Evolutionary conservation across 2,329 filamentous ascomycete species (phyloP), one percentile per base, ranked within the genome.

Genomic region (Daldinia eschscholtzii): DNA sequence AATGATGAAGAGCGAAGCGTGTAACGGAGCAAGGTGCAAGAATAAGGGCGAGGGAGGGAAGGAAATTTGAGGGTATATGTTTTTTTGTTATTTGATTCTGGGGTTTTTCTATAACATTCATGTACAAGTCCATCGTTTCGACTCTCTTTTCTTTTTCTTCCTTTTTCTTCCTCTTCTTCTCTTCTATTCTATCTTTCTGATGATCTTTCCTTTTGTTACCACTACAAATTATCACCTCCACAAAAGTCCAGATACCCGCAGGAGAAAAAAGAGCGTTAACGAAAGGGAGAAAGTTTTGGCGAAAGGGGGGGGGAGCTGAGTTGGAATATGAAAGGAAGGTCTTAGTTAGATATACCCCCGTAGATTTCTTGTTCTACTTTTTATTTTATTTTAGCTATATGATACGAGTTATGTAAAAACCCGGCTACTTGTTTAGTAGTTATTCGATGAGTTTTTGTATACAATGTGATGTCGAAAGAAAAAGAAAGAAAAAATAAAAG

Each of bases 311-410:
- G 3, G 39, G 37, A 55, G 46, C 18, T 53, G 52, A 57, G 23
- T 42, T 57, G 53, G 53, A 57, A 57, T 55, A 35, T 37, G 18
- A 20, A 15, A 20, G 35, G 18, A 39, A 55, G 52, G 52, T 55
- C 33, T 57, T 57, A 56, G 56, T 39, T 70, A 67, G 61, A 67
- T 70, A 70, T 70, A 70, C 68, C 68, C 68, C 65, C 57, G 58
- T 70, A 70, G 68, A 70, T 61, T 65, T 41, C 35, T 3, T 57
- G 18, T n/a, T 41, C 12, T 39, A 37, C 35, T 35, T 59, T 30
- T 50, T 15, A 42, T 52, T 23, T 44, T 30, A n/a, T 23, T 23
- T 1, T 23, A 23, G 20, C 20, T 23, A 39, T 53, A 28, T 33
- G 37, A 65, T 23, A 35, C 20, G 20, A 56, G 33, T 62, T 65